These are phyloP conservation scores for Pyrenophora seminiperda DNA, from an alignment of 2,329 filamentous ascomycete genomes.

Conservation along the genomic window DNA sequence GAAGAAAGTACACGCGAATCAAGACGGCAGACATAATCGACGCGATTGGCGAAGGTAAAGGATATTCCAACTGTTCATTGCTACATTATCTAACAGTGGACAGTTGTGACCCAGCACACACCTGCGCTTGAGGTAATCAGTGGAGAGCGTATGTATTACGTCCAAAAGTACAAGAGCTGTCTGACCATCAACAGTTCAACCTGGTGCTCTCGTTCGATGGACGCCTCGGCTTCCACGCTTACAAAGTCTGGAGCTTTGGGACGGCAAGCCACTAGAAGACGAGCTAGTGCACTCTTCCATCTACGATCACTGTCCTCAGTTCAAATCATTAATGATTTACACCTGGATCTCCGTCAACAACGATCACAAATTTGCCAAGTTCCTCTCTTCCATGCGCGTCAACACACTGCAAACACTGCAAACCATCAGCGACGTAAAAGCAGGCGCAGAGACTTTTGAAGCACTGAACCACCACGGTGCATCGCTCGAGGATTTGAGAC, in stretches of 20 bases:
- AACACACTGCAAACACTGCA: constrained; percentile 65
- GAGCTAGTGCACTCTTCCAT: constrained; percentile 61
- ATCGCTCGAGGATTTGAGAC: constrained; percentile 60
- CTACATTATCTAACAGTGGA: constrained; percentile 16
- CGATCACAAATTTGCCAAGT: constrained; percentile 63
- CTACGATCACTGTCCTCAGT: constrained; percentile 62
- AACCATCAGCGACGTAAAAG: constrained; percentile 60
- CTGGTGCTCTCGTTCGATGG: constrained; percentile 62
- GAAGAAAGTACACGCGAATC: constrained; percentile 42
- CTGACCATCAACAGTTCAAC: constrained; percentile 51
- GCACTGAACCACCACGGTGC: constrained; percentile 59
- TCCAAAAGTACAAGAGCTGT: background rate
- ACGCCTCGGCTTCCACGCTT: constrained; percentile 63
- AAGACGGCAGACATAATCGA: constrained; percentile 52
- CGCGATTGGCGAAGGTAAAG: constrained; percentile 57
- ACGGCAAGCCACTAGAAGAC: constrained; percentile 64
- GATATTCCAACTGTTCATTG: constrained; percentile 2
- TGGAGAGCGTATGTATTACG: constrained; percentile 52
- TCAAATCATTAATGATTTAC: constrained; percentile 65
- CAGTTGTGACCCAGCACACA: constrained; percentile 55
- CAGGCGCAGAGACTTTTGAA: constrained; percentile 61
- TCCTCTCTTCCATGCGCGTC: constrained; percentile 61
- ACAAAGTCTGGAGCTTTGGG: constrained; percentile 63
- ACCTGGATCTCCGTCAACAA: constrained; percentile 56
- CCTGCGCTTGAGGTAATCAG: constrained; percentile 64